Conservation (phyloP, 768 basidiomycete species). For the Amanita pallidorosea region DNA sequence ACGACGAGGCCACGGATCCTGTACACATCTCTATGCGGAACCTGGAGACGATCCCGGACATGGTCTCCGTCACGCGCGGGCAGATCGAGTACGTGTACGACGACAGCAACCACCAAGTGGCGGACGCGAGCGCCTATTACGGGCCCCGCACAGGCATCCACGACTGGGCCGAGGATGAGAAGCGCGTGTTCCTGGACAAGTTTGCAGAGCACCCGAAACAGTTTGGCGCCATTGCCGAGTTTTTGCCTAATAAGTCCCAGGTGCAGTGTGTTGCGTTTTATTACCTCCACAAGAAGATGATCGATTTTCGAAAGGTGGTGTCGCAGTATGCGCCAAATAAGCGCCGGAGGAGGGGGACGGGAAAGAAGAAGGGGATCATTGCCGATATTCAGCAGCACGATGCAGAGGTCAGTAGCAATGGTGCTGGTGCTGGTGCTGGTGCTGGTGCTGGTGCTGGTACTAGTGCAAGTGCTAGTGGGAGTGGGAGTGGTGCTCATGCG, state of each 20-base stretch:
- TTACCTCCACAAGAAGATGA: conserved; percentile 82
- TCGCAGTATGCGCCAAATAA: conserved; percentile 56
- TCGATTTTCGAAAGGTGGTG: conserved; percentile 76
- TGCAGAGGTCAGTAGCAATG: conserved; percentile 30
- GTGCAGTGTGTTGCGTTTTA: conserved; percentile 89
- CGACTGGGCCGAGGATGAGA: conserved; percentile 85
- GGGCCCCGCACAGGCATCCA: conserved; percentile 60
- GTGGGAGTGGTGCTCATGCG: conserved; percentile 1
- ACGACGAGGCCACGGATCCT: conserved; percentile 89
- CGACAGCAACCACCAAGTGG: conserved; percentile 76
- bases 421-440: no score
- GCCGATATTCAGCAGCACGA: conserved; percentile 76
- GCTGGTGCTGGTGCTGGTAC: no score
- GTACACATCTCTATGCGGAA: conserved; percentile 79
- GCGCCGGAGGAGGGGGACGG: conserved; percentile 47
- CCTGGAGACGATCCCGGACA: conserved; percentile 85
- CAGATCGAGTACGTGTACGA: conserved; percentile 58
- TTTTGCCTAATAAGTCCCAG: conserved; percentile 74
- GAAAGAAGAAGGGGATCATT: conserved; percentile 76
- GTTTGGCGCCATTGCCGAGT: conserved; percentile 84
- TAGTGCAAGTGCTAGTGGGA: no score
- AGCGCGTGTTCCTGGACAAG: conserved; percentile 64
- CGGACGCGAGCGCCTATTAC: conserved; percentile 71
- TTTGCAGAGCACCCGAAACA: conserved; percentile 87
- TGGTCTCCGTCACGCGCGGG: conserved; percentile 63